These are phyloP conservation scores for Santalum album DNA, from an alignment of 164 flowering plant species.

Conservation along the genomic window DNA sequence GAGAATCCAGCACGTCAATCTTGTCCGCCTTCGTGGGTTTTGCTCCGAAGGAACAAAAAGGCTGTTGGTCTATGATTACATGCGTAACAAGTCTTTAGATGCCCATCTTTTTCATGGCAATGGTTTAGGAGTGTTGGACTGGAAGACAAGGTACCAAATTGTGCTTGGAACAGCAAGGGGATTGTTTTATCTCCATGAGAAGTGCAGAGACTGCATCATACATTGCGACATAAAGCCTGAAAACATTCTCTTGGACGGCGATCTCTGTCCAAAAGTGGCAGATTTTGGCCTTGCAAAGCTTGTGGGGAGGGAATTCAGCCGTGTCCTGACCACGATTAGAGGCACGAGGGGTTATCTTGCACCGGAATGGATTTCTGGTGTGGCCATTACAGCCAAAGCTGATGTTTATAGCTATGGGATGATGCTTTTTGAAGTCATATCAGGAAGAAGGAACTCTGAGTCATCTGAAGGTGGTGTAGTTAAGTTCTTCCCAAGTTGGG, in stretches of 20 bases:
- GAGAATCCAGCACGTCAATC: conserved; percentile 51
- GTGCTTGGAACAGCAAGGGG: conserved; percentile 46
- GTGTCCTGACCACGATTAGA: conserved; percentile 49
- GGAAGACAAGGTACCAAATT: conserved; percentile 38
- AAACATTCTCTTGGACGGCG: conserved; percentile 43
- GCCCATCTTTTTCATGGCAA: conserved; percentile 23
- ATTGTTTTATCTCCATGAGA: conserved; percentile 45
- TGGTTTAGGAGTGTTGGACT: conserved; percentile 13
- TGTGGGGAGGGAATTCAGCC: conserved; percentile 38
- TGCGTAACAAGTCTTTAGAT: conserved; percentile 46
- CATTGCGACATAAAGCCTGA: conserved; percentile 63
- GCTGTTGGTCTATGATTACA: conserved; percentile 48
- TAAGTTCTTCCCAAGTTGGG: conserved; percentile 33
- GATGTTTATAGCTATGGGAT: conserved; percentile 56
- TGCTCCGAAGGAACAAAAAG: conserved; percentile 37
- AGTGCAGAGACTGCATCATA: conserved; percentile 47
- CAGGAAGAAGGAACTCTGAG: conserved; percentile 35
- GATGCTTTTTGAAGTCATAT: conserved; percentile 45
- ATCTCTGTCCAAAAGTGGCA: conserved; percentile 35
- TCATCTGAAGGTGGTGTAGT: conserved; percentile 15
- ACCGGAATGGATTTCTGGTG: conserved; percentile 53
- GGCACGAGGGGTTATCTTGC: conserved; percentile 57
- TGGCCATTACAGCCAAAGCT: conserved; percentile 43
- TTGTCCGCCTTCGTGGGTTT: conserved; percentile 47
- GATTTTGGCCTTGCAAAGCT: conserved; percentile 64